Percentiles rank a stretch among this genome's conserved stretches.
These are phyloP conservation scores for Venturia effusa DNA, from an alignment of 2,329 filamentous ascomycete genomes.

Conservation along the genomic window DNA sequence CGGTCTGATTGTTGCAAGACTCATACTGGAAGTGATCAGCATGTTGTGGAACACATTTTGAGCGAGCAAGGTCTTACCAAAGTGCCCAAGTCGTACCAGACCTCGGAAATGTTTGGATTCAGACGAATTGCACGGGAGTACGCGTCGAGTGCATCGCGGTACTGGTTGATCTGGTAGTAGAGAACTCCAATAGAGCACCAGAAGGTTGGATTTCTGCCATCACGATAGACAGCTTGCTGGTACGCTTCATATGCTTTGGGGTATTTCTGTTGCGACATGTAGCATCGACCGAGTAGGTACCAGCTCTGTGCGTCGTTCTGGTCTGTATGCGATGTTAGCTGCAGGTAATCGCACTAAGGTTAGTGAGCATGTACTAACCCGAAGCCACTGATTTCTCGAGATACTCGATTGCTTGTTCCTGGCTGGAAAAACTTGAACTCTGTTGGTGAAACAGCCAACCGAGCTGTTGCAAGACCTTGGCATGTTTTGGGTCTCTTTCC, in stretches of 20 bases:
- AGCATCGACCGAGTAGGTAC: constrained; percentile 95
- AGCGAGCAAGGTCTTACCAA: constrained; percentile 48
- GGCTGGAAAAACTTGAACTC: constrained; percentile 79
- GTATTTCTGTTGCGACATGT: constrained; percentile 99
- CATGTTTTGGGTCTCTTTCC: constrained; percentile 88
- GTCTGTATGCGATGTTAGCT: constrained; percentile 43
- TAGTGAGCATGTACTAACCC: constrained; percentile 41
- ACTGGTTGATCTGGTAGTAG: constrained; percentile 99
- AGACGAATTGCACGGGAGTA: constrained; percentile 93
- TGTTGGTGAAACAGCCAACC: constrained; percentile 98
- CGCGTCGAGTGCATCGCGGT: constrained; percentile 91
- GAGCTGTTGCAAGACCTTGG: constrained; percentile 94
- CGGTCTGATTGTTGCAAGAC: constrained; percentile 97
- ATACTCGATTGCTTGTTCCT: constrained; percentile 94
- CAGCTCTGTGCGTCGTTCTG: constrained; percentile 94
- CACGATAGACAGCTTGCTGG: constrained; percentile 95
- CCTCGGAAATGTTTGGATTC: constrained; percentile 96
- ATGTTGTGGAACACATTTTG: background rate
- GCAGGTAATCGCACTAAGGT: background rate
- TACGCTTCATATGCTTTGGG: constrained; percentile 98
- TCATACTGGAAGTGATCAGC: constrained; percentile 59
- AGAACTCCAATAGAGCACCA: constrained; percentile 99
- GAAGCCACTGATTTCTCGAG: constrained; percentile 92
- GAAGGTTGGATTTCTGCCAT: constrained; percentile 95
- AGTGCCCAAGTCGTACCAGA: constrained; percentile 97